Evolutionary conservation across 345 rosid species (phyloP).

Genomic region (Salix udensis): DNA sequence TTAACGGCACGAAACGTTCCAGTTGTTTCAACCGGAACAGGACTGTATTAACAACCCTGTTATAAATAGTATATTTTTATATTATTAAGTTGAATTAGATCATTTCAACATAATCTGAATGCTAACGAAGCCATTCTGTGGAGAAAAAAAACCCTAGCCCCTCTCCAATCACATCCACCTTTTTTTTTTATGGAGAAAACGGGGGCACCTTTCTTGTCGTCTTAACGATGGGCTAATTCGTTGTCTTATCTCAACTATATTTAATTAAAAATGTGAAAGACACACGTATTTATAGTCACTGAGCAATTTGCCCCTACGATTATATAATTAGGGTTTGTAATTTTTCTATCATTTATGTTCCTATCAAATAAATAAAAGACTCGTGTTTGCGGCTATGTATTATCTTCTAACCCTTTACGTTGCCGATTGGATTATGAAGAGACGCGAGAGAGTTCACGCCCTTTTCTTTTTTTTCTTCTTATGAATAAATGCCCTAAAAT

Average conservation of each 20-base stretch:
- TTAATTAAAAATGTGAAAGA: neutral
- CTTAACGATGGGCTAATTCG: constrained; percentile 3
- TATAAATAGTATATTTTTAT: too few species aligned
- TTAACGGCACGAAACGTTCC: too few species aligned
- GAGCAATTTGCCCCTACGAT: neutral
- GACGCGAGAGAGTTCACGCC: neutral
- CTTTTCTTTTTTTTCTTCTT: neutral
- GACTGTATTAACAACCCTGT: too few species aligned
- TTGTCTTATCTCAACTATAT: neutral
- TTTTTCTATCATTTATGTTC: neutral
- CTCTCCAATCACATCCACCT: neutral
- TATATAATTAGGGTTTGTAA: neutral
- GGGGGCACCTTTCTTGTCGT: neutral
- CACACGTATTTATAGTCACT: neutral
- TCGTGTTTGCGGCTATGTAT: too few species aligned
- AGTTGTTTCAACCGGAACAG: accelerated
- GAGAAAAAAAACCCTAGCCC: neutral
- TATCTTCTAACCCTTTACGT: too few species aligned
- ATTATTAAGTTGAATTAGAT: neutral
- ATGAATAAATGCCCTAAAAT: neutral
- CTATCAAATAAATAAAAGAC: neutral
- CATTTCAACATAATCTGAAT: neutral
- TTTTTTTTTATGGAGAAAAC: neutral
- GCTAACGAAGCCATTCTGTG: neutral
- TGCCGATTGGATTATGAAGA: neutral